Percentiles rank a stretch among this genome's conserved stretches.
These are phyloP conservation scores for Rhodamnia rubescens DNA, from an alignment of 345 rosid genomes.

Conservation along the genomic window DNA sequence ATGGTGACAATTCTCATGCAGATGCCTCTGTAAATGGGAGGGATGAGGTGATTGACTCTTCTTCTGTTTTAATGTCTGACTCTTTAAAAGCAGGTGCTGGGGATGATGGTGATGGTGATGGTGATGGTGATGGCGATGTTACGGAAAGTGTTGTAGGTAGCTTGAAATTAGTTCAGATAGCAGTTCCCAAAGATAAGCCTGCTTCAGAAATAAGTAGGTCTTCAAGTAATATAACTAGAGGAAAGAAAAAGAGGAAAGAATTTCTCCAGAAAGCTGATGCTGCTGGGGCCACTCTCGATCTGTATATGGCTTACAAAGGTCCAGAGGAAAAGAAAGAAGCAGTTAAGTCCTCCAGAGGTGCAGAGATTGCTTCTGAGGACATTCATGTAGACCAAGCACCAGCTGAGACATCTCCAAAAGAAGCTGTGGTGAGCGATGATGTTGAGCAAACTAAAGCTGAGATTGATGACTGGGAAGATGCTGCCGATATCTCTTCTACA, in stretches of 20 bases:
- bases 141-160: conserved; percentile 19
- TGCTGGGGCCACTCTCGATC: conserved; percentile 74
- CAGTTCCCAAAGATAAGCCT: conserved; percentile 41
- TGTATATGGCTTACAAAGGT: conserved; percentile 83
- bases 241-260: conserved; percentile 60
- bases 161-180: conserved; percentile 8
- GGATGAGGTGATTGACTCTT: conserved; percentile 11
- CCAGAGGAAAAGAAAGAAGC: conserved; percentile 74
- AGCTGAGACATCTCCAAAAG: conserved; percentile 15
- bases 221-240: conserved; percentile 26
- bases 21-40: conserved; percentile 1
- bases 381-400: conserved; percentile 23
- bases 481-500: conserved; percentile 75
- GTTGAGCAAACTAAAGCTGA: conserved; percentile 42
- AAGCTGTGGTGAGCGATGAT: conserved; percentile 15
- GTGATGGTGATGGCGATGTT: conserved; percentile 16
- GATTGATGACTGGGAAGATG: conserved; percentile 98
- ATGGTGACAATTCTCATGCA: conserved; percentile 2
- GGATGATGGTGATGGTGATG: conserved; percentile 21
- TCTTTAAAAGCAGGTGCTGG: conserved; percentile 16
- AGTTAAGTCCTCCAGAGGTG: conserved; percentile 13
- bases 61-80: conserved; percentile 11
- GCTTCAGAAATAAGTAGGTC: conserved; percentile 25
- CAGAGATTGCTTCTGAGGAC: conserved; percentile 10
- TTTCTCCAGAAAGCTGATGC: conserved; percentile 87